These are phyloP conservation scores for Flaveria floridana DNA, from an alignment of 140 eudicot species.

Conservation along the genomic window DNA sequence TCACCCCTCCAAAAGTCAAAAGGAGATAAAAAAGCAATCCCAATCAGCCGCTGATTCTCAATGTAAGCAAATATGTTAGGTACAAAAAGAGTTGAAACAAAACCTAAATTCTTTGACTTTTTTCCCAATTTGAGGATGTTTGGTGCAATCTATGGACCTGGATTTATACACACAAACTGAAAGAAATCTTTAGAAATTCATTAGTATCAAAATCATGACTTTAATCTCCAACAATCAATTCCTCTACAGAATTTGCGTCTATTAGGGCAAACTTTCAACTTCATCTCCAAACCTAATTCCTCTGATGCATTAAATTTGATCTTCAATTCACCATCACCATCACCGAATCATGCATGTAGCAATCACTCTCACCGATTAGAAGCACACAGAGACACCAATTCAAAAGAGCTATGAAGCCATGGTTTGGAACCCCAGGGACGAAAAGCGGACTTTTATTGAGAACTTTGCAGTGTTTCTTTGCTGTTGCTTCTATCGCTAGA, in stretches of 20 bases:
- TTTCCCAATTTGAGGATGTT: neutral
- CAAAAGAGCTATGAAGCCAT: slow-evolving; percentile 43
- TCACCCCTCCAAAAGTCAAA: too few species aligned
- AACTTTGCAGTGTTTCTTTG: slow-evolving; percentile 51
- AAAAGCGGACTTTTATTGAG: slow-evolving; percentile 55
- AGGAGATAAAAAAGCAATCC: too few species aligned
- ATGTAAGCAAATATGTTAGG: neutral
- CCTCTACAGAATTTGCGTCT: slow-evolving; percentile 1
- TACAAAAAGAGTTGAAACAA: neutral
- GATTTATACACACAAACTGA: neutral
- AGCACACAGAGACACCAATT: neutral
- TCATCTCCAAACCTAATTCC: slow-evolving; percentile 20
- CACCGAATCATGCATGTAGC: slow-evolving; percentile 18
- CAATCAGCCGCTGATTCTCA: too few species aligned
- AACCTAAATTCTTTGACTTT: neutral
- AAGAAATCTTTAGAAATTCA: neutral
- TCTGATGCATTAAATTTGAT: neutral
- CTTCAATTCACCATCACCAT: neutral
- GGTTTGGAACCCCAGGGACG: slow-evolving; percentile 61
- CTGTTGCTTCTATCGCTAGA: slow-evolving; percentile 48
- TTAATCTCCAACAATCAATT: slow-evolving; percentile 16
- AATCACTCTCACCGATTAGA: neutral
- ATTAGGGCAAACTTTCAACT: slow-evolving; percentile 21
- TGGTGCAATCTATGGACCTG: slow-evolving; percentile 3
- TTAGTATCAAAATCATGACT: neutral